These are phyloP conservation scores for Atractiella rhizophila DNA, from an alignment of 768 basidiomycete genomes.

Conservation along the genomic window DNA sequence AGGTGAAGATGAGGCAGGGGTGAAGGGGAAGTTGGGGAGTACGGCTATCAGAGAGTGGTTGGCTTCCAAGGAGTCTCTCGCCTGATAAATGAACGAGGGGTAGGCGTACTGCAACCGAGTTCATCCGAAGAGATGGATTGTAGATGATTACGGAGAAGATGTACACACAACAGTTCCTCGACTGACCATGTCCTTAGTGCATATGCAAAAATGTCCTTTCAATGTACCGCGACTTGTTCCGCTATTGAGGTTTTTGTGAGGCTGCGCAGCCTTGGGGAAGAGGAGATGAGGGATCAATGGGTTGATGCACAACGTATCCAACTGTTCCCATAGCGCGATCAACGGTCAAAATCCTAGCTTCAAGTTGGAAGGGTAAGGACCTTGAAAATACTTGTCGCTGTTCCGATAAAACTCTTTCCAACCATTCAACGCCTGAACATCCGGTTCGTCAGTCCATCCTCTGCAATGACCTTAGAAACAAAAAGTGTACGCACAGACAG, in stretches of 20 bases:
- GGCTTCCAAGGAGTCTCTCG: too few species aligned
- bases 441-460: neutral
- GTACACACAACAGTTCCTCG: too few species aligned
- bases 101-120: too few species aligned
- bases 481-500: slow-evolving; percentile 30
- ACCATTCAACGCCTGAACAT: slow-evolving; percentile 39
- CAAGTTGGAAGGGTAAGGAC: too few species aligned
- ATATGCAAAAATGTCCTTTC: too few species aligned
- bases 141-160: too few species aligned
- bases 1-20: slow-evolving; percentile 36
- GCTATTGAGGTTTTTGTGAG: neutral
- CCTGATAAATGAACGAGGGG: too few species aligned
- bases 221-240: too few species aligned
- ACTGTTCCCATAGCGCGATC: too few species aligned
- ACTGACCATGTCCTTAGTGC: too few species aligned
- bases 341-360: too few species aligned
- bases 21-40: slow-evolving; percentile 74
- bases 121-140: too few species aligned
- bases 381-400: slow-evolving; percentile 41
- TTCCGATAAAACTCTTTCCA: slow-evolving; percentile 78
- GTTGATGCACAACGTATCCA: slow-evolving; percentile 3
- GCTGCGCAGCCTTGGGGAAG: slow-evolving; percentile 5
- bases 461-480: neutral
- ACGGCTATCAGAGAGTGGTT: slow-evolving; percentile 83
- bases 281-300: slow-evolving; percentile 1